Evolutionary conservation across 306 rosid species (phyloP), one percentile per base, ranked within the genome.

Genomic region (Corylus avellana): DNA sequence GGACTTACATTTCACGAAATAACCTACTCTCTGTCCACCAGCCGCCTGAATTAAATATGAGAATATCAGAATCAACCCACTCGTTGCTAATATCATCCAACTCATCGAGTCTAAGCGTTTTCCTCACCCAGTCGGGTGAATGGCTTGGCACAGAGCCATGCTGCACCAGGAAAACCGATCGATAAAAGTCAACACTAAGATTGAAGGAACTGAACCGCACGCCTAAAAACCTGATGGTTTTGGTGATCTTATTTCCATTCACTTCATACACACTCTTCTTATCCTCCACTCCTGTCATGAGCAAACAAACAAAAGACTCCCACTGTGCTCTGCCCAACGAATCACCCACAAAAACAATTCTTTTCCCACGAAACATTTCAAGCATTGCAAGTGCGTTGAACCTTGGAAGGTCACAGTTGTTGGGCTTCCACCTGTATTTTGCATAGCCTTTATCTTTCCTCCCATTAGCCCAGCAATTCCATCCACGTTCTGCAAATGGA

Each of bases 261-360:
- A 91, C 82, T 81, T 95, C 98, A 75, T 87, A 91, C 18, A 95
- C 97, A 81, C 91, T 91, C 63, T 64, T 86, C 87, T 86, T 91
- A 76, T 93, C 75, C 68, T 95, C 91, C 83, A 95, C 92, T 42
- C 96, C 99, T 8, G 90, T 85, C 99, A 90, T 87, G 12, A 95
- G 87, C 88, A 95, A 75, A 78, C 98, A 91, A 66, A 92, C 83
- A 77, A 90, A 84, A 67, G 99, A 95, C 84, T 93, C 99, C 99
- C 98, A 93, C 67, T 95, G 99, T 3, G 99, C 89, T 84, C 99
- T 86, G 74, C 97, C 88, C 89, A 95, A 77, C 7, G 97, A 95
- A 79, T 95, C 99, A 0, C 99, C 99, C 4, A 95, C 96, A 72
- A 95, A 89, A 75, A 91, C 96, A 29, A 91, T 92, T 53, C 98